Evolutionary conservation across 106 monocot species (phyloP), one percentile per base, ranked within the genome.

Genomic region (Cymbidium sinense): DNA sequence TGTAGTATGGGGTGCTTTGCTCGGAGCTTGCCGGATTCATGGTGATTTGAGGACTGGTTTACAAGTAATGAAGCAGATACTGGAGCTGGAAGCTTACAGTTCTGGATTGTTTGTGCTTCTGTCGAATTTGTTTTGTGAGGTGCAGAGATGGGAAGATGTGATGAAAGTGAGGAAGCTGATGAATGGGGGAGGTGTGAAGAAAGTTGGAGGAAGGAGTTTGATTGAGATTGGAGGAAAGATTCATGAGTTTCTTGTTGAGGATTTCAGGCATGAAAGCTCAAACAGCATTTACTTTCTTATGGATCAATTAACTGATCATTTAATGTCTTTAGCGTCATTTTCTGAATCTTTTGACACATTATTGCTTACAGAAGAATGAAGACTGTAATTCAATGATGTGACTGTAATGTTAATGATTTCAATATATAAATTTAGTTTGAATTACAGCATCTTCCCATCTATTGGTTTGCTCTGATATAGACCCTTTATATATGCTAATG

Each of bases 21-120:
- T 94, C 44, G 88, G 86, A 25, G 93, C 93, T 75, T 93, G 90
- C 71, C 86, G 83, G 80, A 88, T 86, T 80, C 90, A 90, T 78
- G 86, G 90, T 3, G 83, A 87, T 81, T 64, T 82, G 35, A 70
- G 28, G 70, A 85, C 85, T 58, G 85, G 70, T 9, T 67, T 82
- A 43, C 82, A 85, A 55, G 85, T 85, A 7, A 78, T 93, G 78
- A 93, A 88, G 55, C 93, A 90, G 11, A 9, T 89, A 13, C 75
- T 93, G 23, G 85, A 85, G 62, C 64, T 84, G 72, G 88, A 88
- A 52, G 18, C 52, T 33, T 75, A 64, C 11, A 79, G 79, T 64
- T 43, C 41, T 43, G 90, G 93, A 23, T 36, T 88, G 12, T 86
- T 83, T 81, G 88, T 93, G 18, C 83, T 93, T 4, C 50, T 88